Conservation (phyloP, 441 rosid genomes). For the Euphorbia schlechtendalii region DNA sequence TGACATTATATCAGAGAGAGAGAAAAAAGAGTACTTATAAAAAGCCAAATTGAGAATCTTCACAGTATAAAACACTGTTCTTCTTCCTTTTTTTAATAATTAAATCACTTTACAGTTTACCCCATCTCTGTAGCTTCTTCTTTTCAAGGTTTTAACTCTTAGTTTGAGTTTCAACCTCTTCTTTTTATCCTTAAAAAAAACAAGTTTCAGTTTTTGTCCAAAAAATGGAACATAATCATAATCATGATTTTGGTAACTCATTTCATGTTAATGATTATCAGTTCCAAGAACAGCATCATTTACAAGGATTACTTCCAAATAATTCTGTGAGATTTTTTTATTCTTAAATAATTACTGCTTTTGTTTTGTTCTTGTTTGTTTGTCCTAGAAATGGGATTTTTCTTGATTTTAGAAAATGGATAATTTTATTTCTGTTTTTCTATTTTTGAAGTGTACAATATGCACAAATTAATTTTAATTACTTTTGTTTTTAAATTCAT, state of each 20-base stretch:
- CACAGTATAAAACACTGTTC: slow-evolving; percentile 23
- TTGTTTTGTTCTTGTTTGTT: background rate
- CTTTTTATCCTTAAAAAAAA: slow-evolving; percentile 8
- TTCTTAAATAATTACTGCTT: slow-evolving; percentile 9
- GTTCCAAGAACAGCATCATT: slow-evolving; percentile 19
- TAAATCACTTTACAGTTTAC: slow-evolving; percentile 25
- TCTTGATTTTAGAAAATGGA: background rate
- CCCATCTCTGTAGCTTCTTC: slow-evolving; percentile 26
- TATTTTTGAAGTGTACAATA: background rate
- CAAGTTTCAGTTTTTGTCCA: slow-evolving; percentile 16
- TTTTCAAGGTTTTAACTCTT: slow-evolving; percentile 22
- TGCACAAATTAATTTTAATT: background rate
- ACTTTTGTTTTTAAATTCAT: background rate
- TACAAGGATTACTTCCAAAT: slow-evolving; percentile 21
- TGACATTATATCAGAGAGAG: slow-evolving; percentile 33
- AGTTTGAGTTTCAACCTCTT: slow-evolving; percentile 21
- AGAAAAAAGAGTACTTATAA: slow-evolving; percentile 11
- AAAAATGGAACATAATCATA: slow-evolving; percentile 14
- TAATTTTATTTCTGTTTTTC: background rate
- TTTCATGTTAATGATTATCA: slow-evolving; percentile 22
- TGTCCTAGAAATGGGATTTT: background rate
- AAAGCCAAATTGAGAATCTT: slow-evolving; percentile 36
- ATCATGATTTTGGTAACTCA: slow-evolving; percentile 25
- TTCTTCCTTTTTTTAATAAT: background rate
- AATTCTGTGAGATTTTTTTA: slow-evolving; percentile 19